phyloP scores from a whole-genome alignment of 2,329 filamentous ascomycete genomes.

The Tetracladium maxilliforme region DNA sequence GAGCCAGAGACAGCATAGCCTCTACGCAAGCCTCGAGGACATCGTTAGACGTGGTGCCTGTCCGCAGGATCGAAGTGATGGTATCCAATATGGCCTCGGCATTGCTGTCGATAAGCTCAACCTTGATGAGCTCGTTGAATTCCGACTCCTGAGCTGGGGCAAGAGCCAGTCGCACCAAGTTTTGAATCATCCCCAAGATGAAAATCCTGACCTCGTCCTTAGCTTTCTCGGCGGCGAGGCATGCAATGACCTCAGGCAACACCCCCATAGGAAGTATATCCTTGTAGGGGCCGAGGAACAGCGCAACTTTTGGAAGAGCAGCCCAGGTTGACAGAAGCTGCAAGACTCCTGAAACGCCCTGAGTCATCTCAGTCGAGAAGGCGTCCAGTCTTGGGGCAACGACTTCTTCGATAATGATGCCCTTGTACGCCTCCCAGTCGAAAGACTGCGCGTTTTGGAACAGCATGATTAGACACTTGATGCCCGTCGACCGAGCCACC shows the following conservation, averaged over 20 bases:
- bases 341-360: conserved; percentile 73
- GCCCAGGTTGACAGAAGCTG: conserved; percentile 75
- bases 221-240: conserved; percentile 55
- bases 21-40: conserved; percentile 68
- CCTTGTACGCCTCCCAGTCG: conserved; percentile 59
- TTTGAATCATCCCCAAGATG: conserved; percentile 60
- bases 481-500: conserved; percentile 52
- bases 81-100: conserved; percentile 47
- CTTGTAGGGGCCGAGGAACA: conserved; percentile 48
- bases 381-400: conserved; percentile 65
- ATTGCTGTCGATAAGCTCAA: conserved; percentile 40
- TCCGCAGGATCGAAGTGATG: conserved; percentile 52
- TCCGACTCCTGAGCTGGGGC: conserved; percentile 36
- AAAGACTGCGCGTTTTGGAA: conserved; percentile 60
- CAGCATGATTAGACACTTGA: conserved; percentile 70
- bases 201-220: conserved; percentile 82
- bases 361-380: conserved; percentile 72
- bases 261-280: conserved; percentile 36
- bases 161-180: conserved; percentile 45
- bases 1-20: conserved; percentile 51
- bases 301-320: conserved; percentile 44
- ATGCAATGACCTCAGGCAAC: conserved; percentile 58
- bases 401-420: conserved; percentile 57
- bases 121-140: conserved; percentile 38
- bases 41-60: conserved; percentile 45